phyloP scores from a whole-genome alignment of 768 basidiomycete species.

The Amanita pallidorosea region DNA sequence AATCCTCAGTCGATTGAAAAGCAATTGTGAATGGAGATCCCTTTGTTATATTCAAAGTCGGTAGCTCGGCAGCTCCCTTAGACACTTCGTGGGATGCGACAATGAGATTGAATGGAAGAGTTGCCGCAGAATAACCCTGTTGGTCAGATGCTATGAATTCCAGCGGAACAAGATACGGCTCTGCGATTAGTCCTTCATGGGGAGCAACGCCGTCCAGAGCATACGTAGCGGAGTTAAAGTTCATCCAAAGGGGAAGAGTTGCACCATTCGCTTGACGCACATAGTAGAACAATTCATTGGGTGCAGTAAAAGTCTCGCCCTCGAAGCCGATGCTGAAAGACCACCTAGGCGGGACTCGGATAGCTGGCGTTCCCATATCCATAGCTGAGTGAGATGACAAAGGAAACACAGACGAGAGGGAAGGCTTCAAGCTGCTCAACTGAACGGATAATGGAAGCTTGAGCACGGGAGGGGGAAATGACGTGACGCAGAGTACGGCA shows the following conservation, averaged over 20 bases:
- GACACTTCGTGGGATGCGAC: conserved; percentile 64
- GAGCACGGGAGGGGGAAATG: conserved; percentile 41
- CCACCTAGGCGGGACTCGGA: conserved; percentile 76
- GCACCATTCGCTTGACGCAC: conserved; percentile 59
- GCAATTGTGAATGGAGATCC: conserved; percentile 40
- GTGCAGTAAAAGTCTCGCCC: conserved; percentile 44
- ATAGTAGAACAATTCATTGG: conserved; percentile 46
- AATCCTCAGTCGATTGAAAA: conserved; percentile 45
- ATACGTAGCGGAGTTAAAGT: conserved; percentile 52
- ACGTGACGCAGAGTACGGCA: conserved; percentile 48
- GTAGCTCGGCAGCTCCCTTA: conserved; percentile 30
- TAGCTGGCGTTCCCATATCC: conserved; percentile 32
- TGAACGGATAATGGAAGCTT: conserved; percentile 44
- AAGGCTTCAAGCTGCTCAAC: conserved; percentile 48
- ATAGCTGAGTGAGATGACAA: conserved; percentile 53
- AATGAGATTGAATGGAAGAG: conserved; percentile 52
- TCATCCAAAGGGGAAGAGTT: conserved; percentile 64
- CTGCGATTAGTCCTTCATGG: conserved; percentile 20
- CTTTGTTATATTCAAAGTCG: conserved; percentile 63
- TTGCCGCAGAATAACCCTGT: conserved; percentile 55
- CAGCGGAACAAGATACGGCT: conserved; percentile 37
- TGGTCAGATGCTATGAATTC: conserved; percentile 62
- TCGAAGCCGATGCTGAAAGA: conserved; percentile 86
- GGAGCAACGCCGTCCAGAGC: conserved; percentile 80
- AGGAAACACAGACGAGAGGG: conserved; percentile 68